Conservation (phyloP, 768 basidiomycete species). For the Mycena chlorophos region DNA sequence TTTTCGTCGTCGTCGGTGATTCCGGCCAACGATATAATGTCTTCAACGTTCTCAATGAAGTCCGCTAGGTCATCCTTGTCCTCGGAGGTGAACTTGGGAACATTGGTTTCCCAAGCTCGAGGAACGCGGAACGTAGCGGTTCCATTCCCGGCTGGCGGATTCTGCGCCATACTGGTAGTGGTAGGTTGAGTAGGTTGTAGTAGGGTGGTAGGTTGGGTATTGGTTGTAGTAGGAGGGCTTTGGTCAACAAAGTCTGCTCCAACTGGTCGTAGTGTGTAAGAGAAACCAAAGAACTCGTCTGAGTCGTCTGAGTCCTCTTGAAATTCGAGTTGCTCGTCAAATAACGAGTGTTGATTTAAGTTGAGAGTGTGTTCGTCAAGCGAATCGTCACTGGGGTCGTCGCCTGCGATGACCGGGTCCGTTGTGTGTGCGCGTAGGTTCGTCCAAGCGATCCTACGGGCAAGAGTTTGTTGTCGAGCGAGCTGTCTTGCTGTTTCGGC, state of each 20-base stretch:
- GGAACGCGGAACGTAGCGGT: background rate
- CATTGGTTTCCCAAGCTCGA: background rate
- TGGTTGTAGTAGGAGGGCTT: background rate
- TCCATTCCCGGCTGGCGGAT: background rate
- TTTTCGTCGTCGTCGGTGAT: background rate
- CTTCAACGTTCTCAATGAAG: background rate
- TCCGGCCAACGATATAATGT: background rate
- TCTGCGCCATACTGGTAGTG: background rate
- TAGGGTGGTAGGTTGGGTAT: background rate
- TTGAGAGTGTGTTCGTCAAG: background rate
- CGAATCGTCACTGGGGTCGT: background rate
- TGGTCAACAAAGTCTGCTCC: background rate
- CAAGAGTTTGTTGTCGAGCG: too few relatives aligned
- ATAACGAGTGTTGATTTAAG: background rate
- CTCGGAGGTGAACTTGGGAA: background rate
- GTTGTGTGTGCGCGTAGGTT: background rate
- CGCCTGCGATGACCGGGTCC: background rate
- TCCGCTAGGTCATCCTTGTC: background rate
- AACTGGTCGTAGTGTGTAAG: background rate
- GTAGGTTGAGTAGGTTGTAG: too few relatives aligned
- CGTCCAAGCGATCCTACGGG: too few relatives aligned
- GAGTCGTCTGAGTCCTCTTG: background rate
- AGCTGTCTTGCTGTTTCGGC: background rate
- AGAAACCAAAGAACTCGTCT: background rate
- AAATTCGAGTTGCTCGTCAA: background rate